Conservation (phyloP, 768 basidiomycete species). For the Scleroderma bovista region DNA sequence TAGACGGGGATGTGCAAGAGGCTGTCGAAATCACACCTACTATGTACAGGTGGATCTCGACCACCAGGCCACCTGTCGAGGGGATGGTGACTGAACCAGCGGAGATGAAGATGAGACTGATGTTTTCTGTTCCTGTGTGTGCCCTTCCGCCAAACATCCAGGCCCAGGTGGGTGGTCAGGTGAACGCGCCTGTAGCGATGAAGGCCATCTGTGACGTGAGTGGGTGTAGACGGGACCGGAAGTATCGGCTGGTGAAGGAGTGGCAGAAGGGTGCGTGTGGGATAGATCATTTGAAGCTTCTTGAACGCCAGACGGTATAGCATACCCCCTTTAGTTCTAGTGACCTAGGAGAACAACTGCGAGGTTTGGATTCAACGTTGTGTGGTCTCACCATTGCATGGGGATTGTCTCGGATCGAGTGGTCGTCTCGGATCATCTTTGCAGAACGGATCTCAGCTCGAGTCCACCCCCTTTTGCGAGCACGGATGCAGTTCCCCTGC, state of each 20-base stretch:
- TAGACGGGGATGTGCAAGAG: constrained; percentile 38
- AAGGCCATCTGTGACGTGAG: constrained; percentile 44
- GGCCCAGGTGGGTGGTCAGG: constrained; percentile 13
- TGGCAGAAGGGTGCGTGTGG: constrained; percentile 60
- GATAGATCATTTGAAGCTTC: constrained; percentile 53
- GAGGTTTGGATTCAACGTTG: neutral
- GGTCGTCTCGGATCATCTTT: too few relatives aligned
- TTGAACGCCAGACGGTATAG: constrained; percentile 33
- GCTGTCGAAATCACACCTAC: constrained; percentile 41
- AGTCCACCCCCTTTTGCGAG: too few relatives aligned
- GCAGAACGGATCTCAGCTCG: too few relatives aligned
- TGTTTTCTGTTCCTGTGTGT: constrained; percentile 50
- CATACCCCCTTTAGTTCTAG: neutral
- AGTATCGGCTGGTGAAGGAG: constrained; percentile 62
- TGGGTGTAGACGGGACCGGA: constrained; percentile 51
- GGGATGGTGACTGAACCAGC: neutral
- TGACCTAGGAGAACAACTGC: neutral
- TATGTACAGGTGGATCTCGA: constrained; percentile 73
- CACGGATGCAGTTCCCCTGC: too few relatives aligned
- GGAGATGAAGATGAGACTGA: constrained; percentile 36
- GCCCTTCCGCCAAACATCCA: constrained; percentile 12
- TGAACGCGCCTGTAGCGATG: constrained; percentile 3
- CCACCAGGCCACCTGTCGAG: constrained; percentile 31
- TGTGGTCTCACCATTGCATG: too few relatives aligned
- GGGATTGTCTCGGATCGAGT: too few relatives aligned